Conservation (phyloP, 2,329 filamentous ascomycete genomes). For the Grosmannia clavigera region DNA sequence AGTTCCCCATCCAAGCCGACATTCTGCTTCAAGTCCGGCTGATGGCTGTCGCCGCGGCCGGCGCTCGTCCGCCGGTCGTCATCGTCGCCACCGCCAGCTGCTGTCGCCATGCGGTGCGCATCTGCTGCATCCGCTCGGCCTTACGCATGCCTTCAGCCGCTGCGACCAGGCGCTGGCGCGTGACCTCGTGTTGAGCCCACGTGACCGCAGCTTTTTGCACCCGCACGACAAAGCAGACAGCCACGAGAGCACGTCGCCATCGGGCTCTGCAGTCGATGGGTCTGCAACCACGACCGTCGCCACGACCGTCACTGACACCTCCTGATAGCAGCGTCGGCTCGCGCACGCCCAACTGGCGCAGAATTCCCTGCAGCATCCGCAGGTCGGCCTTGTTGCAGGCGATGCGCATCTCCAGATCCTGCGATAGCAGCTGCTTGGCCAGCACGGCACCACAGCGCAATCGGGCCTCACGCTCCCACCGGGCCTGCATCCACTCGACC, state of each 20-base stretch:
- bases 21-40: no score
- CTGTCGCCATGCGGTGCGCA: constrained; percentile 24
- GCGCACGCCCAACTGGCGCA: constrained; percentile 38
- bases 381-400: constrained; percentile 91
- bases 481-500: constrained; percentile 79
- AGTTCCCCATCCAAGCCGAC: no score
- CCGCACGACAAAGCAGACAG: constrained; percentile 40
- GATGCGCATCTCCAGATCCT: constrained; percentile 72
- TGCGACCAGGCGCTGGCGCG: constrained; percentile 33
- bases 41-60: no score
- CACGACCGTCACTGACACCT: not conserved
- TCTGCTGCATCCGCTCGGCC: constrained; percentile 28
- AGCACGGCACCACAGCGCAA: constrained; percentile 72
- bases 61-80: not conserved
- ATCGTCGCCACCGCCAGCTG: constrained; percentile 7
- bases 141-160: constrained; percentile 35
- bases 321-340: constrained; percentile 12
- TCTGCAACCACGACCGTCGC: not conserved
- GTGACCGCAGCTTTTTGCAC: constrained; percentile 32
- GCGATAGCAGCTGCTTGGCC: constrained; percentile 72
- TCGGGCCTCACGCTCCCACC: constrained; percentile 65
- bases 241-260: constrained; percentile 15
- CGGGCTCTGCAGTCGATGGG: constrained; percentile 15
- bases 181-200: constrained; percentile 40
- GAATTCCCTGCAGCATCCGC: constrained; percentile 72